Base-by-base conservation (phyloP, 176 grass and related monocot species). In the Ampelocalamus luodianensis region DNA sequence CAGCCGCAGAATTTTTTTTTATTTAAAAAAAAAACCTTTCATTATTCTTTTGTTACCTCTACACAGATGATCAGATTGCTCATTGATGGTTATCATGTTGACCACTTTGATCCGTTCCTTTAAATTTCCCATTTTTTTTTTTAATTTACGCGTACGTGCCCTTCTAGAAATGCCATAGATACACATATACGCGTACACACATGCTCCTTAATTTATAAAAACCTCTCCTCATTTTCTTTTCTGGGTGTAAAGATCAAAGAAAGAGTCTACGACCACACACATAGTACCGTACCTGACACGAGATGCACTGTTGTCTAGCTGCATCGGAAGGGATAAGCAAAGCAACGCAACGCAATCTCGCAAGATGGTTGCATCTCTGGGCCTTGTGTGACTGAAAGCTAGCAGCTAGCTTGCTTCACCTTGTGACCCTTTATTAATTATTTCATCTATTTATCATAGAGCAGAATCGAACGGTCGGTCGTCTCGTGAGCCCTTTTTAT, bases 1-100 rank as follows among this genome's bases (percentile, higher is more conserved):
- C 58, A 27, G 27, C 82, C 71, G 29, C 29, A 29, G 29, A n/a
- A n/a, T 29, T 29, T 29, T 29, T 9, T 43, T 43, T 43, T 43
- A 8, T 0, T 42, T 42, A n/a, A n/a, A 45, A 45, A 45, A 71
- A 73, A 63, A 27, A 34, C 0, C 4, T 3, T 46, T 60, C 6
- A 16, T 63, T 63, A 63, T 48, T 39, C 61, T 51, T 74, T 83
- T 46, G 37, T 65, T 74, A 72, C 62, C 68, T 60, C 40, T 8
- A 6, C 34, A 15, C 40, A 49, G 42, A 48, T 15, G 55, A 63
- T 11, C 27, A 18, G 58, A 70, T 43, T 3, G 42, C 45, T 27
- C 26, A 27, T 64, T 36, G n/a, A 73, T 73, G 39, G 17, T 8
- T 13, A 61, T 63, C 42, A 24, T 74, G 45, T 65, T 12, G 39